Conservation (phyloP, 768 basidiomycete species). For the Mycena metata region DNA sequence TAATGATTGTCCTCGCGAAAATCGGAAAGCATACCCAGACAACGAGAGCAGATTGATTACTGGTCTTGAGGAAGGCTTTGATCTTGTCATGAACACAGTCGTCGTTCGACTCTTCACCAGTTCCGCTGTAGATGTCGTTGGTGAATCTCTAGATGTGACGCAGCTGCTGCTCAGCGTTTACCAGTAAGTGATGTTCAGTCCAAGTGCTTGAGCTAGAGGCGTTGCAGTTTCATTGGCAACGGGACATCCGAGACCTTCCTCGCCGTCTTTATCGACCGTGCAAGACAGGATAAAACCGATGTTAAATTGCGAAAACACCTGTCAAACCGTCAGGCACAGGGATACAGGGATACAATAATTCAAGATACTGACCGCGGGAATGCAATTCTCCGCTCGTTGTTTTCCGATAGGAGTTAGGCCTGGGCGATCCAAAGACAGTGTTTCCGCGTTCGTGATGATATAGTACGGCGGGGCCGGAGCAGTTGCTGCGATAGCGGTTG, state of each 20-base stretch:
- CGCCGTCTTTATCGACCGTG: conserved; percentile 16
- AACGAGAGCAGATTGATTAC: conserved; percentile 18
- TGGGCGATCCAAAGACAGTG: conserved; percentile 13
- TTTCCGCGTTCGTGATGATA: conserved; percentile 14
- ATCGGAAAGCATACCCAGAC: conserved; percentile 14
- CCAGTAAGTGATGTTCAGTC: conserved; percentile 15
- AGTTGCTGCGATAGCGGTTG: conserved; percentile 17
- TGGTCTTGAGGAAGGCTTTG: conserved; percentile 10
- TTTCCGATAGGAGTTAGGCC: conserved; percentile 11
- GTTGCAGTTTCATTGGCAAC: conserved; percentile 2
- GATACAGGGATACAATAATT: neutral
- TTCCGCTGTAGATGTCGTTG: conserved; percentile 8
- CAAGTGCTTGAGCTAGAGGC: conserved; percentile 18
- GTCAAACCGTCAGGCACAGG: conserved; percentile 1
- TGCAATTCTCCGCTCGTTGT: conserved; percentile 14
- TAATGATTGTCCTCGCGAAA: neutral
- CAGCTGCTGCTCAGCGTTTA: conserved; percentile 1
- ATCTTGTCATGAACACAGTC: conserved; percentile 13
- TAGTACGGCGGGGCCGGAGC: neutral
- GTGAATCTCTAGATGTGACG: conserved; percentile 1
- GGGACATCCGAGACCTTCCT: conserved; percentile 13
- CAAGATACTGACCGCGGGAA: conserved; percentile 9
- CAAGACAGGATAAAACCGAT: conserved; percentile 21
- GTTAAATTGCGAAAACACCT: conserved; percentile 21
- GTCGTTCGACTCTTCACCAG: conserved; percentile 15